Evolutionary conservation across 768 basidiomycete species (phyloP), one percentile per base, ranked within the genome.

Genomic region (Tricholoma sp.): DNA sequence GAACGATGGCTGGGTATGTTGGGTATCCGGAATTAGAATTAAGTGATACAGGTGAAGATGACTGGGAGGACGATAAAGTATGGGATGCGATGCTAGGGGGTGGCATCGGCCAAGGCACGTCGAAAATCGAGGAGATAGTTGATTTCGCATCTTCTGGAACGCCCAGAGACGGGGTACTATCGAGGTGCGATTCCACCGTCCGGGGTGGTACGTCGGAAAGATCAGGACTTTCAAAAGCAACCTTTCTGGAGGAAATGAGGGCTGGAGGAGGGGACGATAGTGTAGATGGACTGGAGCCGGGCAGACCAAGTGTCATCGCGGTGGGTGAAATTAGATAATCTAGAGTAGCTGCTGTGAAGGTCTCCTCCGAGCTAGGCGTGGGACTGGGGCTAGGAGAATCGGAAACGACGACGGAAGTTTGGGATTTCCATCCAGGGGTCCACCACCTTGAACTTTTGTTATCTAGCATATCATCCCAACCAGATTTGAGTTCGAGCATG

Each of bases 401-500:
- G 34, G 64, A 31, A 32, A 64, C 58, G 9, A 62, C 63, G 24
- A 58, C 46, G 22, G 60, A 64, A 50, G 24, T 64, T 29, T 64
- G 64, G 24, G 64, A 64, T 47, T 58, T 67, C 55, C 52, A 64
- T 49, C 47, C 61, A 32, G 58, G 61, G 52, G 39, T 46, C 50
- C 58, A 60, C 21, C 56, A 52, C 56, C 66, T 72, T 12, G 71
- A 55, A 6, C 64, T 59, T 65, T 72, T 76, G 50, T 66, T 59
- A 51, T 74, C 72, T 31, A 77, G 66, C 68, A 75, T 75, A 51
- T 79, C 79, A 56, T 80, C 79, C 80, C 80, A 82, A 10, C 78
- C 80, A 2, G 80, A 82, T 61, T 67, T 78, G 46, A 79, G 70
- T 22, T 75, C 73, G 35, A 73, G 58, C 0, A 67, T 66, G 11